These are phyloP conservation scores for Dryas drummondii DNA, from an alignment of 306 rosid species.

Conservation along the genomic window DNA sequence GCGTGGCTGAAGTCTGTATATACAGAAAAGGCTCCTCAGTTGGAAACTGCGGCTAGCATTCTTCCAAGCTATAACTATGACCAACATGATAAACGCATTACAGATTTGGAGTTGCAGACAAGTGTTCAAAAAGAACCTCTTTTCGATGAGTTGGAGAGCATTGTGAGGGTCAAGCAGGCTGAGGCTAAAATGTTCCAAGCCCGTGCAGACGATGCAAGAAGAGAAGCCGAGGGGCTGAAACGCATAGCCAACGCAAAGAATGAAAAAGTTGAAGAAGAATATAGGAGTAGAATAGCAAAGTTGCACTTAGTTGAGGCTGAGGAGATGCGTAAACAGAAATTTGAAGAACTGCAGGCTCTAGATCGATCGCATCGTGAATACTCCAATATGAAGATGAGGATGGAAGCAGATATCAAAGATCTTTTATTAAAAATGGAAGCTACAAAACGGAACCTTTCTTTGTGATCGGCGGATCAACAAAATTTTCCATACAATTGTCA, in stretches of 20 bases:
- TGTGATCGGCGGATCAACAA: constrained; percentile 37
- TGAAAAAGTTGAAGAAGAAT: constrained; percentile 84
- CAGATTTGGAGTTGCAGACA: constrained; percentile 61
- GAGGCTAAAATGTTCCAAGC: constrained; percentile 95
- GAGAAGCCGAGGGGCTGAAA: constrained; percentile 86
- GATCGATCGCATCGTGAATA: constrained; percentile 80
- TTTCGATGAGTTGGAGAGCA: constrained; percentile 84
- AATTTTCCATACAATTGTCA: constrained; percentile 3
- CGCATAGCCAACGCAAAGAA: constrained; percentile 84
- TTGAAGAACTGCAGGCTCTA: constrained; percentile 76
- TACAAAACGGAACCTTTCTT: constrained; percentile 73
- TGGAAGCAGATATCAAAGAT: constrained; percentile 90
- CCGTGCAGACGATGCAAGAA: constrained; percentile 91
- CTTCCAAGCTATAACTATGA: constrained; percentile 65
- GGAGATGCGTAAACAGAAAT: constrained; percentile 69
- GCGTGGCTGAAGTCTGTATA: constrained; percentile 70
- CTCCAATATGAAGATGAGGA: constrained; percentile 77
- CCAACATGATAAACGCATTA: constrained; percentile 54
- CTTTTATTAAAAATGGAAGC: constrained; percentile 92
- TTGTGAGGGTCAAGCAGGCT: constrained; percentile 73
- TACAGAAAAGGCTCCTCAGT: constrained; percentile 57
- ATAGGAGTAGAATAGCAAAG: constrained; percentile 61
- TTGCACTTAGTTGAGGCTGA: constrained; percentile 66
- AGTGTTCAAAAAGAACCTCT: constrained; percentile 66
- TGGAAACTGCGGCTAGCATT: constrained; percentile 59